Percentiles rank a stretch among this genome's conserved stretches.
Evolutionary conservation across 2,329 filamentous ascomycete species (phyloP).

Genomic region (Hymenoscyphus scutula): DNA sequence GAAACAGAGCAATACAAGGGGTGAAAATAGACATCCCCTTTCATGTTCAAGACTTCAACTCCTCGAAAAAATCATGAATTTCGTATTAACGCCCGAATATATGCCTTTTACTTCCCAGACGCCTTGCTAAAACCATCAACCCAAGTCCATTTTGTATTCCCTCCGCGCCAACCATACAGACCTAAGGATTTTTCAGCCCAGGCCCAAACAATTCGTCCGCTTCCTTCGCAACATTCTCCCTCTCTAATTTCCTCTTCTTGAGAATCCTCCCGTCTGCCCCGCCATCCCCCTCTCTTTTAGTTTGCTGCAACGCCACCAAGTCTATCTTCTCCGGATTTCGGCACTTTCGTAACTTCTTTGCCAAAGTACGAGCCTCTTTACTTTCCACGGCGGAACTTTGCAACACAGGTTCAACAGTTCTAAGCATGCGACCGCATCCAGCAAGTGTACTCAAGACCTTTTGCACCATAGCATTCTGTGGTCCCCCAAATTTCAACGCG

Average conservation of each 20-base stretch:
- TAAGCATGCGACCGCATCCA: conserved; percentile 53
- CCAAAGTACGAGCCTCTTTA: conserved; percentile 55
- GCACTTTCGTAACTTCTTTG: conserved; percentile 70
- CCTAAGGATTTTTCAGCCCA: conserved; percentile 22
- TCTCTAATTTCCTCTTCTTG: conserved; percentile 44
- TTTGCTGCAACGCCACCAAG: conserved; percentile 60
- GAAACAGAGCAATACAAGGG: no score
- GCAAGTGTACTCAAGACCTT: conserved; percentile 51
- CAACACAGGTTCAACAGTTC: conserved; percentile 47
- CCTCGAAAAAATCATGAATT: neutral
- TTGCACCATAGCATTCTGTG: conserved; percentile 37
- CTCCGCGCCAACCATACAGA: neutral
- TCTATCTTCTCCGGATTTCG: conserved; percentile 73
- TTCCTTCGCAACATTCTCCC: conserved; percentile 39
- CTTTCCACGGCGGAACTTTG: conserved; percentile 34
- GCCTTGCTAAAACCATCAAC: neutral
- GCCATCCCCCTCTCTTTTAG: conserved; percentile 52
- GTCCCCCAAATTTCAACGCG: conserved; percentile 30
- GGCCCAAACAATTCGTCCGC: conserved; percentile 38
- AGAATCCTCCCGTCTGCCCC: conserved; percentile 29
- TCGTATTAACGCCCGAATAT: neutral
- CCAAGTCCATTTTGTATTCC: neutral
- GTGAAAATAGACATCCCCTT: neutral
- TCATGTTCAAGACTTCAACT: neutral
- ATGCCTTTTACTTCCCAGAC: neutral